phyloP scores from a whole-genome alignment of 768 basidiomycete genomes.

The Pisolithus sp. region DNA sequence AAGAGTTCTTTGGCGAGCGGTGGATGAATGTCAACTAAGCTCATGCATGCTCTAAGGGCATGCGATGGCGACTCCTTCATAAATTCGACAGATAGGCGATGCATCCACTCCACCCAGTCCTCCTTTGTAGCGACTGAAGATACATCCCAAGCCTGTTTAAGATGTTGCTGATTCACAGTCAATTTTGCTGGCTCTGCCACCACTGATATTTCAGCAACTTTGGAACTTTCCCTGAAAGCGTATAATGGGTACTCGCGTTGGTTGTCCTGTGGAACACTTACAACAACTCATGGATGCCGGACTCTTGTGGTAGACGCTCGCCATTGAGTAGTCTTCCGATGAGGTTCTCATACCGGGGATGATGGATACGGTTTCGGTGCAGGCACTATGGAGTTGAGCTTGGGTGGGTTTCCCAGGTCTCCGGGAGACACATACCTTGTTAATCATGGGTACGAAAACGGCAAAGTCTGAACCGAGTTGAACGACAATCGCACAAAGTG shows the following conservation, averaged over 20 bases:
- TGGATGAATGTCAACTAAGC: slow-evolving; percentile 83
- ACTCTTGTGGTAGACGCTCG: slow-evolving; percentile 85
- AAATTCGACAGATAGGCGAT: slow-evolving; percentile 85
- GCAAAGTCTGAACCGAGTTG: slow-evolving; percentile 97
- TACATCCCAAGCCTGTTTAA: slow-evolving; percentile 95
- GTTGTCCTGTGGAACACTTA: slow-evolving; percentile 28
- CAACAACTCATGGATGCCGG: slow-evolving; percentile 63
- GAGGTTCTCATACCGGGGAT: slow-evolving; percentile 81
- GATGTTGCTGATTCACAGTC: slow-evolving; percentile 92
- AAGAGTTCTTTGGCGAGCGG: slow-evolving; percentile 92
- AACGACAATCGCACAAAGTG: slow-evolving; percentile 83
- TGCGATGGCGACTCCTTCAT: slow-evolving; percentile 98
- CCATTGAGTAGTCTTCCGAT: slow-evolving; percentile 87
- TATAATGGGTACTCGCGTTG: not conserved
- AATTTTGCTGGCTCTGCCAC: slow-evolving; percentile 85
- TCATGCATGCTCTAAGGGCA: slow-evolving; percentile 95
- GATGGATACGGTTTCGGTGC: slow-evolving; percentile 66
- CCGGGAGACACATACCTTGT: slow-evolving; percentile 54
- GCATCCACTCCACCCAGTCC: slow-evolving; percentile 97
- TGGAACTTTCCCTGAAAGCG: slow-evolving; percentile 48
- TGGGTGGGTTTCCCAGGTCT: not conserved
- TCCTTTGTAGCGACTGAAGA: slow-evolving; percentile 68
- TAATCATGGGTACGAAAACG: slow-evolving; percentile 95
- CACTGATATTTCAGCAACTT: slow-evolving; percentile 67
- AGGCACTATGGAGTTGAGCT: slow-evolving; percentile 49